Conservation (phyloP, 352 stramenopile species). For the Phytopythium chamaehyphon region DNA sequence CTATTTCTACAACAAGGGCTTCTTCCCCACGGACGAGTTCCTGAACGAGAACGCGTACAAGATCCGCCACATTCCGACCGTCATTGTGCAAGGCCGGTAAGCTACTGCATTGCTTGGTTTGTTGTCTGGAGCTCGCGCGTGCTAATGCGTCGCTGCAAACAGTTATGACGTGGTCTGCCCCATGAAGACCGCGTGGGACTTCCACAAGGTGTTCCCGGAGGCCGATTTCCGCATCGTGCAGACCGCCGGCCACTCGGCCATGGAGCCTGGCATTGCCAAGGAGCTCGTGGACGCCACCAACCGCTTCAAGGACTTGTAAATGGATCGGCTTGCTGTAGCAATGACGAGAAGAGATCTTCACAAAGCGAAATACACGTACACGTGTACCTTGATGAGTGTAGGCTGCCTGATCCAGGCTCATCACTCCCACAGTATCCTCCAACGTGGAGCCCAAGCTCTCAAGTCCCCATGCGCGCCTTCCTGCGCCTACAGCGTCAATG, state of each 20-base stretch:
- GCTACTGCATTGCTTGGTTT: slow-evolving; percentile 3
- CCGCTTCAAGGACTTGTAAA: slow-evolving; percentile 46
- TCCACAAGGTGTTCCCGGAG: slow-evolving; percentile 75
- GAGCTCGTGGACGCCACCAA: slow-evolving; percentile 74
- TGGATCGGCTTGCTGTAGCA: no score
- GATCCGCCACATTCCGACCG: slow-evolving; percentile 90
- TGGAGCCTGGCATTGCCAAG: slow-evolving; percentile 70
- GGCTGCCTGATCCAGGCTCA: no score
- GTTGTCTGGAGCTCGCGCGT: not conserved
- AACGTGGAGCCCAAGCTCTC: no score
- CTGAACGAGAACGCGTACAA: slow-evolving; percentile 88
- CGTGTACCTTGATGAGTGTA: no score
- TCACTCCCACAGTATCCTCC: no score
- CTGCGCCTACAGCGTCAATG: no score
- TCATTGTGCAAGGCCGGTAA: slow-evolving; percentile 89
- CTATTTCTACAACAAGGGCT: slow-evolving; percentile 90
- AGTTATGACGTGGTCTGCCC: slow-evolving; percentile 89
- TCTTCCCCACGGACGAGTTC: slow-evolving; percentile 86
- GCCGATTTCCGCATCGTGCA: slow-evolving; percentile 69
- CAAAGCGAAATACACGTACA: no score
- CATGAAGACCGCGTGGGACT: slow-evolving; percentile 83
- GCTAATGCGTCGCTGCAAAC: not conserved
- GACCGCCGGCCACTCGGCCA: slow-evolving; percentile 70
- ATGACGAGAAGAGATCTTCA: no score
- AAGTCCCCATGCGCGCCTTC: no score